Evolutionary conservation across 2,329 filamentous ascomycete genomes (phyloP).

Genomic region (Alternaria sp.): DNA sequence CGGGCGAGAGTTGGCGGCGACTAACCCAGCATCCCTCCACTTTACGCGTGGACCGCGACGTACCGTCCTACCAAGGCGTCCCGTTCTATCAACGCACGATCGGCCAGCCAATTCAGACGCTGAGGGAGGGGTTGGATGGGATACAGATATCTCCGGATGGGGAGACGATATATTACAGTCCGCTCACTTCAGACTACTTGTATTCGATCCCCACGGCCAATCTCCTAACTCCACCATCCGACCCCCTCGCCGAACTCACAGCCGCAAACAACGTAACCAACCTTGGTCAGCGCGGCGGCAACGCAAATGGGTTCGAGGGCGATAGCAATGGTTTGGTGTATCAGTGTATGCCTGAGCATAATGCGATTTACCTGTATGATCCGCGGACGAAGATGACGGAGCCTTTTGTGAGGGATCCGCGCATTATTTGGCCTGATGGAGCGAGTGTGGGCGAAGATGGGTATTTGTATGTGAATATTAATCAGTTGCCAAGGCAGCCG

Average conservation of each 20-base stretch:
- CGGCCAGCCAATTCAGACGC: constrained; percentile 43
- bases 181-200: constrained; percentile 51
- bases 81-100: constrained; percentile 50
- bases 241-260: constrained; percentile 51
- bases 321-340: constrained; percentile 58
- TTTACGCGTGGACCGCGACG: constrained; percentile 49
- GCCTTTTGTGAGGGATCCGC: constrained; percentile 54
- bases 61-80: constrained; percentile 54
- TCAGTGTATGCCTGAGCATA: constrained; percentile 56
- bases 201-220: constrained; percentile 54
- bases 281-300: constrained; percentile 55
- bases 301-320: constrained; percentile 59
- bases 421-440: constrained; percentile 59
- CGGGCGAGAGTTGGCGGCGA: constrained; percentile 57
- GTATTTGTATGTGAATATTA: constrained; percentile 56
- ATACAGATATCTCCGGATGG: constrained; percentile 57
- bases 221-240: constrained; percentile 48
- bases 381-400: constrained; percentile 50
- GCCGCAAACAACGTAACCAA: constrained; percentile 56
- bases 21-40: constrained; percentile 49
- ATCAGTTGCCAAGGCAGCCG: constrained; percentile 57
- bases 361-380: constrained; percentile 53
- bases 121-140: constrained; percentile 57
- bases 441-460: constrained; percentile 29
- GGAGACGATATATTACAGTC: constrained; percentile 53